Evolutionary conservation across 2,329 filamentous ascomycete genomes (phyloP).

Genomic region (Paracamarosporium sp.): DNA sequence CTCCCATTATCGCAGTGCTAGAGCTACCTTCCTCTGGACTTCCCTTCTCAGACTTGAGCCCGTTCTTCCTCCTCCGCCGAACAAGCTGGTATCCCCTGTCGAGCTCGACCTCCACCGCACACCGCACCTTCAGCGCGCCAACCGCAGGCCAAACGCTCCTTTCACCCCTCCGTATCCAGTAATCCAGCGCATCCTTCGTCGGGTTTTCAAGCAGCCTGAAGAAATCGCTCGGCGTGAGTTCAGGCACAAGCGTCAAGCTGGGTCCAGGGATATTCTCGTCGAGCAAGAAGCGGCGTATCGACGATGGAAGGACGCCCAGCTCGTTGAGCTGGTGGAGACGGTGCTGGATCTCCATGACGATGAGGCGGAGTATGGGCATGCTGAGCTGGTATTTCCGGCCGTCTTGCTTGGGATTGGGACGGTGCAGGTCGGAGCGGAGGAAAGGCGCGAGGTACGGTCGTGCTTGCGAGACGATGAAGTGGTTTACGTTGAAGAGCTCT

Average conservation of each 20-base stretch:
- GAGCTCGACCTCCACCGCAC: conserved; percentile 85
- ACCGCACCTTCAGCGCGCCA: conserved; percentile 79
- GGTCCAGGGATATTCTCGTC: conserved; percentile 83
- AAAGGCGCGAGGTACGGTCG: conserved; percentile 89
- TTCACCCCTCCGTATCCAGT: conserved; percentile 88
- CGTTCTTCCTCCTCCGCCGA: conserved; percentile 59
- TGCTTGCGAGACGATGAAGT: conserved; percentile 93
- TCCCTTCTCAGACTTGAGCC: conserved; percentile 29
- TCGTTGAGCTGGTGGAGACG: conserved; percentile 82
- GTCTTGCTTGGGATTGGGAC: conserved; percentile 67
- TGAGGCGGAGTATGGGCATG: conserved; percentile 66
- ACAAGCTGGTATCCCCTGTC: conserved; percentile 85
- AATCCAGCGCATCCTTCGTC: conserved; percentile 74
- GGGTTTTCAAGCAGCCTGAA: conserved; percentile 82
- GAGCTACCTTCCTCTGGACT: conserved; percentile 12
- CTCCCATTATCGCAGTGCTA: conserved; percentile 14
- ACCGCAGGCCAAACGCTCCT: conserved; percentile 90
- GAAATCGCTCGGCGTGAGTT: conserved; percentile 76
- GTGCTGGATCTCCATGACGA: conserved; percentile 80
- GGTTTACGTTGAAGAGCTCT: conserved; percentile 90
- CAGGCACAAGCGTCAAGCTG: conserved; percentile 81
- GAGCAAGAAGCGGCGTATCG: conserved; percentile 77
- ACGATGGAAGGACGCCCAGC: conserved; percentile 72
- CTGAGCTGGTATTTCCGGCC: conserved; percentile 63
- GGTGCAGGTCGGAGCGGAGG: conserved; percentile 79